A percentile compares a stretch with the other conserved stretches of the same genome.
Evolutionary conservation across 192 early-diverging fungal genomes (phyloP).

Genomic region (Neocallimastix lanati): DNA sequence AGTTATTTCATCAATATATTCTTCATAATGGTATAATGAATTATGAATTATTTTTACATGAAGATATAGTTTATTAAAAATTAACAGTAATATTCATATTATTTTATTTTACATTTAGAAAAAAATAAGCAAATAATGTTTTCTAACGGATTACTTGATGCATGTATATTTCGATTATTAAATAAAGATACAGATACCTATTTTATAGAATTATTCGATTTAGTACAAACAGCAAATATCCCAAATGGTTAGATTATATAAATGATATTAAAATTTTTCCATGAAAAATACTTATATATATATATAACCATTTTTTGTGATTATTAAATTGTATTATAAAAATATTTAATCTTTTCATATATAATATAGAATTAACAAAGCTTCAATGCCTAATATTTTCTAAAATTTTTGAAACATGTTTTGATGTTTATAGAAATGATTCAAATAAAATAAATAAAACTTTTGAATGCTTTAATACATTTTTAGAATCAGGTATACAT

Average conservation of each 20-base stretch:
- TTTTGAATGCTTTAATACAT: not conserved
- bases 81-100: too few relatives aligned
- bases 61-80: too few relatives aligned
- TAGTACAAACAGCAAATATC: not conserved
- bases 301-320: too few relatives aligned
- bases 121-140: not conserved
- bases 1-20: not conserved
- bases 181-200: not conserved
- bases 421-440: not conserved
- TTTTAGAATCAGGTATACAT: not conserved
- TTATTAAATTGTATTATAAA: too few relatives aligned
- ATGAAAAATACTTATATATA: too few relatives aligned
- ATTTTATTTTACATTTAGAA: too few relatives aligned
- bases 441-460: not conserved
- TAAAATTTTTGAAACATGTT: not conserved
- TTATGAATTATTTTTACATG: too few relatives aligned
- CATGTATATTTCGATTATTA: not conserved
- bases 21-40: not conserved
- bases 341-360: too few relatives aligned
- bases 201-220: not conserved
- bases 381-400: not conserved
- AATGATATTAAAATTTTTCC: too few relatives aligned
- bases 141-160: not conserved
- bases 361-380: not conserved
- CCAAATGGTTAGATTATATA: not conserved